Base-by-base conservation (phyloP, 1,284 basidiomycete species). In the Ceratobasidium sp. region DNA sequence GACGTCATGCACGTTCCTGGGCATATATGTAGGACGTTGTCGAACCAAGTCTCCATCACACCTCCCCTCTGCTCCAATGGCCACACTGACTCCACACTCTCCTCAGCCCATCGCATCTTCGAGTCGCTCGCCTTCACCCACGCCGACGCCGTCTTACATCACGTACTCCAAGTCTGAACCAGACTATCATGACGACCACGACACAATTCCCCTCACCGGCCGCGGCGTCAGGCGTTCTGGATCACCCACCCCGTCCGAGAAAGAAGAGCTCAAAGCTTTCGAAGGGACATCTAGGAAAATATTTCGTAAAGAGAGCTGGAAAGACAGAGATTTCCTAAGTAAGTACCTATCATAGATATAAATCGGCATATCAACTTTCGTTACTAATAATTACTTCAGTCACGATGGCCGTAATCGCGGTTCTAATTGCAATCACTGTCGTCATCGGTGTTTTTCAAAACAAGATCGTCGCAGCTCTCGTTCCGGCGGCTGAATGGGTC, bases 181-280 rank as follows among this genome's bases (percentile, higher is more conserved):
- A 23, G 40, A 44, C 61, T 64, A 33, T 6, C 48, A 56, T 7
- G 66, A 54, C n/a, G 44, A 75, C 23, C 46, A 28, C 28, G 73
- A 75, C 3, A 54, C 73, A 4, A 38, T 57, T 23, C 50, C 62
- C 2, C 61, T 61, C 42, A 61, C 56, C 13, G 56, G 56, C n/a
- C 69, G 44, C 23, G 56, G 57, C 48, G 23, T 44, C 15, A 50
- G 7, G 13, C 61, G 73, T 38, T 40, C 73, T 26, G 26, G 26
- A 15, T 75, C 73, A 1, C 73, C 73, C 7, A 75, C 73, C 10
- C 73, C 73, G 23, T 75, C 73, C 33, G 73, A 75, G 44, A 66
- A 75, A 46, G 62, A 66, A 40, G 73, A 66, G 10, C 73, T 75
- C 5, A 75, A 66, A 44, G 48, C 48, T 40, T 75, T 65, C 40